phyloP scores from a whole-genome alignment of 1,284 basidiomycete genomes.

The Meira nashicola region DNA sequence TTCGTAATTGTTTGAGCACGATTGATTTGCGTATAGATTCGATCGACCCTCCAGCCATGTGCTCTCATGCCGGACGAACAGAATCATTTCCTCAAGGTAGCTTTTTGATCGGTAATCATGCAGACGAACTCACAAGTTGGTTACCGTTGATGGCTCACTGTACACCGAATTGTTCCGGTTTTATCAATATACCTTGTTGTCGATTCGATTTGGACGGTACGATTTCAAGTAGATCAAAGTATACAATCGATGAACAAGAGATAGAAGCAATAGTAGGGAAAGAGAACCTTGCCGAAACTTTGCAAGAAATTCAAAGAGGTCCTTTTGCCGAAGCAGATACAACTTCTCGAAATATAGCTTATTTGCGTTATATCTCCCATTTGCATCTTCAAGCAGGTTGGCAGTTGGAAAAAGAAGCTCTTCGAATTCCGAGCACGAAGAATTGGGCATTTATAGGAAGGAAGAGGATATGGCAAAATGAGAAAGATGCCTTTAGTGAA shows the following conservation, averaged over 20 bases:
- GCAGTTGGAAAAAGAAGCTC: constrained; percentile 74
- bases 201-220: constrained; percentile 55
- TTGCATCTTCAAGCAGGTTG: constrained; percentile 66
- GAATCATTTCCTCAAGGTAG: not conserved
- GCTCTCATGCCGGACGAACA: not conserved
- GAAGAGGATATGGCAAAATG: constrained; percentile 41
- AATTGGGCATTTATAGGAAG: constrained; percentile 84
- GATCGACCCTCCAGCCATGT: constrained; percentile 16
- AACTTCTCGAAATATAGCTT: constrained; percentile 55
- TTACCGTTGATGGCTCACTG: constrained; percentile 47
- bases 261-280: not conserved
- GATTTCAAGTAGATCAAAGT: constrained; percentile 42
- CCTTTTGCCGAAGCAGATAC: constrained; percentile 12
- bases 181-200: constrained; percentile 88
- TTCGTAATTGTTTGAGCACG: constrained; percentile 45
- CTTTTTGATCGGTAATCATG: constrained; percentile 91
- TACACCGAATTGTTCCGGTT: constrained; percentile 61
- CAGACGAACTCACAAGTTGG: constrained; percentile 78
- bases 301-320: constrained; percentile 9
- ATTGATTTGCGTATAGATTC: constrained; percentile 29
- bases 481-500: not conserved
- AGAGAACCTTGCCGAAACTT: not conserved
- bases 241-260: constrained; percentile 55
- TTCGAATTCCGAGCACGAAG: constrained; percentile 85
- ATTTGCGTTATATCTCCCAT: constrained; percentile 49